Base-by-base conservation (phyloP, 2,329 filamentous ascomycete species). In the Dactylellina haptotyla region DNA sequence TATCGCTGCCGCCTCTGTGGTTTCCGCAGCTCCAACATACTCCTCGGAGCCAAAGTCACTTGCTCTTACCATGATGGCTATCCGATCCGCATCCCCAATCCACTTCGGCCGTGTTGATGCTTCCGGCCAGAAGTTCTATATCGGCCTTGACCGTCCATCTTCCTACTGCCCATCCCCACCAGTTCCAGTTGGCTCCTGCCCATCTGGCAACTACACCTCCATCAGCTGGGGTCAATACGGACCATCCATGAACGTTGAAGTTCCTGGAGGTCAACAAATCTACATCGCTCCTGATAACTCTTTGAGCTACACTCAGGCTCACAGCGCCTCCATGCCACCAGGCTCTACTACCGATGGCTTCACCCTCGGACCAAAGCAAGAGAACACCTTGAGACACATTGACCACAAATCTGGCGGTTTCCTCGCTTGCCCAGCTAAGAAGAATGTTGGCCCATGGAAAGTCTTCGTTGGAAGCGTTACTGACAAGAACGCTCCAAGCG, bases 241-340 rank as follows among this genome's bases (percentile, higher is more conserved):
- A 20, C 32, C 54, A 30, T 73, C 34, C 26, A 46, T 73, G 54
- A 66, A 73, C 39, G 69, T 73, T 16, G 39, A 43, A n/a, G 69
- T 73, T 48, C 87, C 88, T 4, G 88, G 88, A 26, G 88, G 88
- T 26, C 88, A 90, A 77, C 80, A 83, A 72, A 82, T 89, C 77
- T 90, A 87, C 79, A 83, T 90, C 64, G 81, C 80, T 2, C 81
- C 84, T 3, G 80, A 83, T 28, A 88, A 87, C 5, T 81, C 83
- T n/a, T 79, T 90, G 70, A 82, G 83, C 66, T 90, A 86, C 81
- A 87, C 87, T 0, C 75, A 77, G 18, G 83, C 87, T 0, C 87
- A 89, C 81, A 87, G 86, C 0, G 80, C 79, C 1, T 81, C 78
- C 63, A 84, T 85, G 2, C 87, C 87, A 0, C 74, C 79, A 0